Evolutionary conservation across 805 yeast genomes (phyloP), one percentile per base, ranked within the genome.

Genomic region (Cyberlindnera subsufficiens): DNA sequence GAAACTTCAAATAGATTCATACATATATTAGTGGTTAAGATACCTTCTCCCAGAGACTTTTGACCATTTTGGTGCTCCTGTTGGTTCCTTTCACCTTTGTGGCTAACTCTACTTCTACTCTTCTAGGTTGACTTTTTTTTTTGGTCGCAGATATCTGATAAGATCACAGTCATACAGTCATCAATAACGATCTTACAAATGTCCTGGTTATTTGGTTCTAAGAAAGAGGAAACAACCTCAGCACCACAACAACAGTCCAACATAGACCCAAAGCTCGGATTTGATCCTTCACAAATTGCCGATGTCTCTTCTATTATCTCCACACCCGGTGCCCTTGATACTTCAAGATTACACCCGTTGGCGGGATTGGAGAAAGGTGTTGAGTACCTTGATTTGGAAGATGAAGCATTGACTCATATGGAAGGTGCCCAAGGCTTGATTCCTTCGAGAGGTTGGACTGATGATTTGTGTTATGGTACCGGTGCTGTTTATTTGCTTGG

Each of bases 361-460:
- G 96, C 97, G 1, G 96, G 96, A 14, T 72, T 90, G 50, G 96
- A 87, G 53, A 81, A 82, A 58, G 95, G 89, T 43, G 77, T 93
- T 40, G 97, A 93, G 64, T 91, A 81, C 61, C 68, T 93, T 53
- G 96, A 91, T 54, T 72, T 93, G 49, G 97, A 91, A 56, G 90
- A 82, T 47, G 96, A 89, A 52, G 73, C 79, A 50, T 68, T 89
- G 48, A 76, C 80, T 37, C 66, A 76, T n/a, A 65, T 86, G 56
- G 95, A 88, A 58, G 96, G 96, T 32, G 78, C 95, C 2, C 88
- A 86, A 59, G 95, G 96, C 45, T 63, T 91, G 45, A 76, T 93
- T 50, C 96, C 99, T 22, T 85, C 95, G n/a, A 82, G 97, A 69
- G 96, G 95, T 55, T 93, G 96, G 95, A 77, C 89, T 14, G 99